Evolutionary conservation across 2,329 filamentous ascomycete genomes (phyloP).

Genomic region (Simplicillium aogashimaense): DNA sequence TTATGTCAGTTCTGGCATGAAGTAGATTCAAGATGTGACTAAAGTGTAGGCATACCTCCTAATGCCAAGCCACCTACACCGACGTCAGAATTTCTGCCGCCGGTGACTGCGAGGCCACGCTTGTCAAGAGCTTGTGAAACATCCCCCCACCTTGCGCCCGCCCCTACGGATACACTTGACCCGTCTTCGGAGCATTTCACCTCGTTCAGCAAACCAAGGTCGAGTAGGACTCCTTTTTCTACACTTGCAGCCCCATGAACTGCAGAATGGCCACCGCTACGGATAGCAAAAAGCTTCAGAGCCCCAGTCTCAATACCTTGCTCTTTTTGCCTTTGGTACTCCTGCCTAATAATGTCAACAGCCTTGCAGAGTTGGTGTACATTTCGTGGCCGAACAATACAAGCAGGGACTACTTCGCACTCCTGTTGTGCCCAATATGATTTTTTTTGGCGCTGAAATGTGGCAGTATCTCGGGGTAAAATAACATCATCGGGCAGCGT

Average conservation of each 20-base stretch:
- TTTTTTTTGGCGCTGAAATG: too few relatives aligned
- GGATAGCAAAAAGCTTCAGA: not conserved
- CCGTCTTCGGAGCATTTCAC: conserved; percentile 18
- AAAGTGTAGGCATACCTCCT: conserved; percentile 13
- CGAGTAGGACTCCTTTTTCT: not conserved
- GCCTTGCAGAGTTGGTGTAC: not conserved
- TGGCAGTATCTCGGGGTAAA: too few relatives aligned
- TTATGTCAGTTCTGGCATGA: not conserved
- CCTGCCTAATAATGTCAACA: not conserved
- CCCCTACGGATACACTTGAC: conserved; percentile 21
- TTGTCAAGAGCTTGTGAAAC: conserved; percentile 25
- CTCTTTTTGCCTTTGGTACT: not conserved
- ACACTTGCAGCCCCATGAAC: not conserved
- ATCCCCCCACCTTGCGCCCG: conserved; percentile 26
- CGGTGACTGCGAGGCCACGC: conserved; percentile 21
- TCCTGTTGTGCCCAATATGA: not conserved
- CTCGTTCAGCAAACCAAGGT: conserved; percentile 15
- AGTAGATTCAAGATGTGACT: not conserved
- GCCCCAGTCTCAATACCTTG: not conserved
- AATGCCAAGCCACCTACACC: conserved; percentile 29
- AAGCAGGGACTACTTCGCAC: not conserved
- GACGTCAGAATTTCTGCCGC: conserved; percentile 27
- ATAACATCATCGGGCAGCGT: too few relatives aligned
- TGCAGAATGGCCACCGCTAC: not conserved
- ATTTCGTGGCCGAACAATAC: not conserved